phyloP scores from a whole-genome alignment of 2,329 filamentous ascomycete genomes.

The Mycosphaerella sp. region DNA sequence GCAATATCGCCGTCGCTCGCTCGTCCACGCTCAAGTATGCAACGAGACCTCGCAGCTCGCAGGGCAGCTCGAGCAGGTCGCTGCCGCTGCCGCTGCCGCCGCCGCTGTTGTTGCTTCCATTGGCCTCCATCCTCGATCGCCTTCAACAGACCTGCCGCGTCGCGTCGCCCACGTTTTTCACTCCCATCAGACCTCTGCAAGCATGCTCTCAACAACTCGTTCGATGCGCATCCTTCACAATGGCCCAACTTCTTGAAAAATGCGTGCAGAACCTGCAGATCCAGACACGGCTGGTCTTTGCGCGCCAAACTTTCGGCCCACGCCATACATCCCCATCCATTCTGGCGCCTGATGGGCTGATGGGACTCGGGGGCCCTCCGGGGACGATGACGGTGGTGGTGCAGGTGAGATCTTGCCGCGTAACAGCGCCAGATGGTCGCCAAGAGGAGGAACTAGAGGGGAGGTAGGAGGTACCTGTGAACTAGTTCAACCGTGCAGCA shows the following conservation, averaged over 20 bases:
- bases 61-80: conserved; percentile 12
- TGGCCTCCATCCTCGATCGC: background rate
- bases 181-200: background rate
- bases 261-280: background rate
- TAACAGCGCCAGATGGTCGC: no score
- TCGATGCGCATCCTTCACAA: background rate
- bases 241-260: background rate
- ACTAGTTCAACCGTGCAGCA: no score
- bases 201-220: background rate
- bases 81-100: no score
- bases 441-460: no score
- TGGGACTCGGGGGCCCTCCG: no score
- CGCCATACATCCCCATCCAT: no score
- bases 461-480: no score
- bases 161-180: background rate
- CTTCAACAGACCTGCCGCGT: background rate
- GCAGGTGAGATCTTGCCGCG: no score
- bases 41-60: conserved; percentile 19
- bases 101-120: background rate
- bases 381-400: no score
- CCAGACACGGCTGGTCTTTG: background rate
- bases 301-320: background rate
- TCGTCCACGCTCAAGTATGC: conserved; percentile 22
- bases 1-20: conserved; percentile 18
- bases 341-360: no score